Conservation (phyloP, 2,329 filamentous ascomycete species). For the Monilinia fructigena region DNA sequence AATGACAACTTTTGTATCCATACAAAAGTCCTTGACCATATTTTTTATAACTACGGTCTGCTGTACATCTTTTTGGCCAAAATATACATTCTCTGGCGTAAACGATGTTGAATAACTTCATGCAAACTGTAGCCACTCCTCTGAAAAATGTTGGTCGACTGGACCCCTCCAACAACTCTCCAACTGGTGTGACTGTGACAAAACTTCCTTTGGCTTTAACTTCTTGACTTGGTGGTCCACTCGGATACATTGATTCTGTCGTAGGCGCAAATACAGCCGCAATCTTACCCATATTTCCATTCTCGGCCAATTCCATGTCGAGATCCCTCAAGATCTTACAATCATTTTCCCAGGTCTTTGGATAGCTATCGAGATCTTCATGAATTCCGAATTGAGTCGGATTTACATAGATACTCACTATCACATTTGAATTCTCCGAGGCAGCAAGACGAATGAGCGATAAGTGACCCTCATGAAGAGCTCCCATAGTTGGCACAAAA, state of each 20-base stretch:
- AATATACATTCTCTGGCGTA: constrained; percentile 76
- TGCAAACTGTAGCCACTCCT: constrained; percentile 93
- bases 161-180: constrained; percentile 76
- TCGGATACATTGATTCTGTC: constrained; percentile 84
- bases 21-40: constrained; percentile 83
- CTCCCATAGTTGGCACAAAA: constrained; percentile 96
- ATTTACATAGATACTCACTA: constrained; percentile 94
- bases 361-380: constrained; percentile 87
- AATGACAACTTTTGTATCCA: constrained; percentile 73
- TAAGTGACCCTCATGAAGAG: constrained; percentile 88
- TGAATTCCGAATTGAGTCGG: constrained; percentile 90
- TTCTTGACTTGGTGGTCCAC: constrained; percentile 65
- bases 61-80: constrained; percentile 97
- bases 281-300: constrained; percentile 62
- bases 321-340: constrained; percentile 63
- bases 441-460: constrained; percentile 83
- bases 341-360: constrained; percentile 83
- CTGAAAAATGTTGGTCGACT: constrained; percentile 93
- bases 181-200: constrained; percentile 84
- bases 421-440: constrained; percentile 77
- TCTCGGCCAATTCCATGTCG: constrained; percentile 69
- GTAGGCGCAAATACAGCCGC: constrained; percentile 84
- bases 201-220: constrained; percentile 80
- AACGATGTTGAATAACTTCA: constrained; percentile 86
- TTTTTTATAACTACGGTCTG: constrained; percentile 87